Conservation (phyloP, 2,329 filamentous ascomycete species). For the Fusarium lateritium region DNA sequence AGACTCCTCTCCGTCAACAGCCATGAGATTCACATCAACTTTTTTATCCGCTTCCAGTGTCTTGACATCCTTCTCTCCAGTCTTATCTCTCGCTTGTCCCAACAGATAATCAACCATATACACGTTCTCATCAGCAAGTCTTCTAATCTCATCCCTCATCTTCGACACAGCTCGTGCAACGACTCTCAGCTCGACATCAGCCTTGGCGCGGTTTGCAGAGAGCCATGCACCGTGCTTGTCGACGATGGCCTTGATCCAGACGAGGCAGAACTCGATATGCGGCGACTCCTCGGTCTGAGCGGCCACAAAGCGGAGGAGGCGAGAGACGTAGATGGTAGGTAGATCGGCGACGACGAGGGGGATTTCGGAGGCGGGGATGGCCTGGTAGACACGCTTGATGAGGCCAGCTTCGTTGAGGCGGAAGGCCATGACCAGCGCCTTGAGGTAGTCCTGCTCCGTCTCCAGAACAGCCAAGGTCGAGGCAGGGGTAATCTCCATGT, state of each 20-base stretch:
- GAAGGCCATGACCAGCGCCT: conserved; percentile 97
- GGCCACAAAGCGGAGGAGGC: conserved; percentile 88
- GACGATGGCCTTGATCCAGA: conserved; percentile 90
- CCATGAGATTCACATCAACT: conserved; percentile 52
- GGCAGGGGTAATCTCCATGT: conserved; percentile 92
- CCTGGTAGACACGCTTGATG: conserved; percentile 88
- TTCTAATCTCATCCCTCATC: conserved; percentile 86
- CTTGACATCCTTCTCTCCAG: conserved; percentile 46
- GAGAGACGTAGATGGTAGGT: conserved; percentile 87
- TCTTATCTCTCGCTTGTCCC: conserved; percentile 61
- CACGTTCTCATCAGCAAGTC: conserved; percentile 87
- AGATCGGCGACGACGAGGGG: conserved; percentile 82
- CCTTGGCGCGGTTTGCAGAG: conserved; percentile 82
- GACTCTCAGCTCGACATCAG: conserved; percentile 87
- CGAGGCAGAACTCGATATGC: conserved; percentile 93
- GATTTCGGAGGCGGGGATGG: conserved; percentile 82
- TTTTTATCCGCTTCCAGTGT: conserved; percentile 39
- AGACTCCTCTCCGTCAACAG: conserved; percentile 52
- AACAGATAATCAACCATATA: conserved; percentile 90
- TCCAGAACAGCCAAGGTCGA: conserved; percentile 81
- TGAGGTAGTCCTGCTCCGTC: conserved; percentile 83
- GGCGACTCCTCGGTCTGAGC: conserved; percentile 90
- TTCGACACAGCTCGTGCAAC: conserved; percentile 84
- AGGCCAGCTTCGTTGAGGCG: conserved; percentile 89
- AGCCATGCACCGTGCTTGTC: conserved; percentile 89